Percentiles rank a stretch among this genome's conserved stretches.
Evolutionary conservation across 2,329 filamentous ascomycete genomes (phyloP).

Genomic region (Zymoseptoria crescenta): DNA sequence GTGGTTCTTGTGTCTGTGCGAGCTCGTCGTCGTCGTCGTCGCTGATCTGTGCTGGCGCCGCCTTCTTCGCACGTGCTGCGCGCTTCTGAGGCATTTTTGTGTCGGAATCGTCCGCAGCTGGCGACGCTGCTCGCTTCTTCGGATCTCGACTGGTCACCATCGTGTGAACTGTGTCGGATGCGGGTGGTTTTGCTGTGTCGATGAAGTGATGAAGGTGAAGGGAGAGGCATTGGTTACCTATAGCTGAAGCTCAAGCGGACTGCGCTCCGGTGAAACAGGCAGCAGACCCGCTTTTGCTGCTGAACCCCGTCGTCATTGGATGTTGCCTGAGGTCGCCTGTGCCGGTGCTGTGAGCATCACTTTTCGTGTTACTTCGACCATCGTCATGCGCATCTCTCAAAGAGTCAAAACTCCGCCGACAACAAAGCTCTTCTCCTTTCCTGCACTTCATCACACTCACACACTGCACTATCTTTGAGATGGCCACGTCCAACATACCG

Average conservation of each 20-base stretch:
- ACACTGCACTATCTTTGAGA: slow-evolving; percentile 1
- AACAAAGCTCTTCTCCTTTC: not conserved
- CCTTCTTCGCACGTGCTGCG: not conserved
- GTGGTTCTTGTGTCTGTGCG: slow-evolving; percentile 1
- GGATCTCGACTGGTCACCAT: not conserved
- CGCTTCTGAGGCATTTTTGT: not conserved
- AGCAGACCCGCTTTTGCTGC: not conserved
- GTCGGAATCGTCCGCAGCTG: not conserved
- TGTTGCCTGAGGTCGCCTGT: not conserved
- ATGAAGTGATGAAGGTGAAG: not conserved
- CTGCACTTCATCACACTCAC: not conserved
- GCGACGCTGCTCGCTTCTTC: not conserved
- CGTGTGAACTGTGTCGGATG: not conserved
- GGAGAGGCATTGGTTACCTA: not conserved
- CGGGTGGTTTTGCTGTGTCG: not conserved
- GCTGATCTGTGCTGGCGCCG: not conserved
- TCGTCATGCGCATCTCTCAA: too few relatives aligned
- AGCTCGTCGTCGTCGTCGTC: not conserved
- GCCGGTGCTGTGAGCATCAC: not conserved
- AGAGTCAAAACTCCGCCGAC: not conserved
- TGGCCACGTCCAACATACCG: not conserved
- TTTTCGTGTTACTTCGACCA: too few relatives aligned
- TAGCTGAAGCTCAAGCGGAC: not conserved
- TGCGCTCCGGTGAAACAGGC: not conserved
- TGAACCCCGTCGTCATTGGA: not conserved